A percentile compares a stretch with the other conserved stretches of the same genome.
These are phyloP conservation scores for Leccinellum luteum DNA, from an alignment of 768 basidiomycete species.

Conservation along the genomic window DNA sequence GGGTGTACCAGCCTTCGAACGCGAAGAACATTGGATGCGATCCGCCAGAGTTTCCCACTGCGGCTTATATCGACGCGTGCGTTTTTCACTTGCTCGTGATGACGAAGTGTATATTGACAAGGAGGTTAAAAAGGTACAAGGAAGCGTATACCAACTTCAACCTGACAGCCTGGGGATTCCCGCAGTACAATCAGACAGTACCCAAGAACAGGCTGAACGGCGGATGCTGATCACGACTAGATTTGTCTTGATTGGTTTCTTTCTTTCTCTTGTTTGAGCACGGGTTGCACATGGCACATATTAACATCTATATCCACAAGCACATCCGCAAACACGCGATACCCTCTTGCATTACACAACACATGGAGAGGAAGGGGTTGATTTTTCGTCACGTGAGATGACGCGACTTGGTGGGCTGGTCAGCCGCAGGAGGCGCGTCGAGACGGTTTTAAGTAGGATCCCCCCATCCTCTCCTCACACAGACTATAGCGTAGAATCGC, in stretches of 20 bases:
- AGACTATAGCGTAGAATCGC: conserved; percentile 10
- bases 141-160: conserved; percentile 46
- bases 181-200: conserved; percentile 47
- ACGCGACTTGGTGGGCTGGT: conserved; percentile 16
- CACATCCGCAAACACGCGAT: neutral
- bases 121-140: conserved; percentile 31
- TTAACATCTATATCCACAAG: neutral
- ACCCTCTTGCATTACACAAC: neutral
- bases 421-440: conserved; percentile 27
- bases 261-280: neutral
- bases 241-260: conserved; percentile 1
- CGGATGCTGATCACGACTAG: conserved; percentile 24
- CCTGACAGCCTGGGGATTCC: conserved; percentile 41
- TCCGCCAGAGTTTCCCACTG: conserved; percentile 70
- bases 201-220: conserved; percentile 53
- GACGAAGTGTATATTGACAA: neutral
- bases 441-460: conserved; percentile 5
- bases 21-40: conserved; percentile 62
- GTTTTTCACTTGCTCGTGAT: conserved; percentile 14
- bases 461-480: neutral
- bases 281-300: neutral
- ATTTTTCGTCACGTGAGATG: conserved; percentile 32
- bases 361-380: conserved; percentile 4
- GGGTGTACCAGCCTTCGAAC: conserved; percentile 63
- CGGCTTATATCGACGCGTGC: conserved; percentile 69